Conservation (phyloP, 2,329 filamentous ascomycete genomes). For the Colletotrichum shisoi region DNA sequence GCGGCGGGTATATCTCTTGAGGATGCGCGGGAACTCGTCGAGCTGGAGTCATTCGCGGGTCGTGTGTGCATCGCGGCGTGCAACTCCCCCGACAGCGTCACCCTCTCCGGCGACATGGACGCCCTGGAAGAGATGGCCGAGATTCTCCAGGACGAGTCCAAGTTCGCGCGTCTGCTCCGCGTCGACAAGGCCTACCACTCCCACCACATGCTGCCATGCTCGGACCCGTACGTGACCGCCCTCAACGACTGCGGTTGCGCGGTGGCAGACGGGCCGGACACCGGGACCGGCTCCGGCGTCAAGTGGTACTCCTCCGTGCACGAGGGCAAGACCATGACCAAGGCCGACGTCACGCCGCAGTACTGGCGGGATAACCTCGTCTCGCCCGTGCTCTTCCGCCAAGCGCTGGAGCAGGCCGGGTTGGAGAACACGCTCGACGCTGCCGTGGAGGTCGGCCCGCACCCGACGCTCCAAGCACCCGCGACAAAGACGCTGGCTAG, state of each 20-base stretch:
- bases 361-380: constrained; percentile 9
- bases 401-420: constrained; percentile 5
- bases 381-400: constrained; percentile 36
- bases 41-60: constrained; percentile 28
- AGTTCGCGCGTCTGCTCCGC: constrained; percentile 41
- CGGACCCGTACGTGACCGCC: neutral
- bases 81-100: constrained; percentile 42
- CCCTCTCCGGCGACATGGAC: constrained; percentile 44
- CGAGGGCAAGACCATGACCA: neutral
- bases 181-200: too few relatives aligned
- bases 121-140: constrained; percentile 42
- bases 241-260: neutral
- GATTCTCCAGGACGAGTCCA: constrained; percentile 35
- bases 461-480: constrained; percentile 53
- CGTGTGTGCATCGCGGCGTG: constrained; percentile 41
- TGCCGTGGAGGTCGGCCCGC: constrained; percentile 48
- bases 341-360: neutral
- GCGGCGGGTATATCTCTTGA: constrained; percentile 40
- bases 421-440: constrained; percentile 33
- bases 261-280: neutral
- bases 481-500: constrained; percentile 29
- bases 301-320: constrained; percentile 6
- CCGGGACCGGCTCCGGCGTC: too few relatives aligned
- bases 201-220: neutral
- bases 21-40: constrained; percentile 35